Conservation (phyloP, 768 basidiomycete genomes). For the Erythrobasidium yunnanense region DNA sequence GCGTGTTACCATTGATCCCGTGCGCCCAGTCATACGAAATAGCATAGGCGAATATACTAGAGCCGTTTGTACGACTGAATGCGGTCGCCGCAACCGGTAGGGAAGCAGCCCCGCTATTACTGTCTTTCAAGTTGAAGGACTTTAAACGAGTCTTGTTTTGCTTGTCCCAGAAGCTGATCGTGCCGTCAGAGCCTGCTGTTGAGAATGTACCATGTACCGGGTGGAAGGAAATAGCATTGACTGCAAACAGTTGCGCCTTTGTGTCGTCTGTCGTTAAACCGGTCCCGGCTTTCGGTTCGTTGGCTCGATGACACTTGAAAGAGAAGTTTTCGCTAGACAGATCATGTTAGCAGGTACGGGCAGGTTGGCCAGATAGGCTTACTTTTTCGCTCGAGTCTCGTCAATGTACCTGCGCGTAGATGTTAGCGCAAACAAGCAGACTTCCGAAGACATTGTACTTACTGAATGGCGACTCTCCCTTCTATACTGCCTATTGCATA, state of each 20-base stretch:
- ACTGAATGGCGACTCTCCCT: conserved; percentile 90
- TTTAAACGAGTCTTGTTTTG: conserved; percentile 83
- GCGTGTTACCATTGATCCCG: conserved; percentile 29
- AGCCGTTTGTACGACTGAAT: conserved; percentile 27
- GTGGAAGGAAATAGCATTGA: conserved; percentile 79
- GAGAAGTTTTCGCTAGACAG: conserved; percentile 62
- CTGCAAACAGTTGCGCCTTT: conserved; percentile 50
- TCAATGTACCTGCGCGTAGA: conserved; percentile 28
- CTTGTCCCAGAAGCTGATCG: conserved; percentile 90
- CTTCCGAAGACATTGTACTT: conserved; percentile 40
- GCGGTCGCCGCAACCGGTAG: conserved; percentile 27
- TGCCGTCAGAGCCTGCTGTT: conserved; percentile 53
- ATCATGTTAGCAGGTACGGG: background rate
- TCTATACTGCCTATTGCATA: conserved; percentile 46
- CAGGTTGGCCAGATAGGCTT: background rate
- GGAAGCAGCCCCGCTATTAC: background rate
- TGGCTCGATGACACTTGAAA: conserved; percentile 50
- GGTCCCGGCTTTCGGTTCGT: background rate
- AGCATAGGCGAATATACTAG: conserved; percentile 32
- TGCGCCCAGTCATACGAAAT: conserved; percentile 36
- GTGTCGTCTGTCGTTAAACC: background rate
- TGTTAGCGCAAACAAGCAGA: background rate
- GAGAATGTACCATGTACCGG: conserved; percentile 52
- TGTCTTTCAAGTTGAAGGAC: conserved; percentile 38
- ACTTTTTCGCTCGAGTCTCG: background rate